phyloP scores from a whole-genome alignment of 768 basidiomycete genomes.

The Mycena pura region DNA sequence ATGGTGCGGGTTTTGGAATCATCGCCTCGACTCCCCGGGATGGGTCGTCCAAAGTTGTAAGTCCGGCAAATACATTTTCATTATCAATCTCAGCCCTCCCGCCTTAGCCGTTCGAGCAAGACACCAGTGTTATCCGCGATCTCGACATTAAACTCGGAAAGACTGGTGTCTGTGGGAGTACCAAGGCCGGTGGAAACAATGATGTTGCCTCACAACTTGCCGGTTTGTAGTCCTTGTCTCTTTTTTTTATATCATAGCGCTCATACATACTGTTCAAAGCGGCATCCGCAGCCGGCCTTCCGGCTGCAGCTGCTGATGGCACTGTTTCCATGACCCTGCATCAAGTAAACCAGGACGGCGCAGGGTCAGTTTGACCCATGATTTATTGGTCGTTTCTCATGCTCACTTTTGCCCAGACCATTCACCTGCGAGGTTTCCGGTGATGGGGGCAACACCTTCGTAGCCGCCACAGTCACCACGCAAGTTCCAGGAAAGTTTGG shows the following conservation, averaged over 20 bases:
- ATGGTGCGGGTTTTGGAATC: conserved; percentile 18
- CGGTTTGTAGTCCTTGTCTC: not conserved
- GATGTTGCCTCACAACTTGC: conserved; percentile 24
- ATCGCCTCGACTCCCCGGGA: conserved; percentile 20
- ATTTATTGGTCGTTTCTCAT: not conserved
- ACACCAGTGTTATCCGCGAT: conserved; percentile 25
- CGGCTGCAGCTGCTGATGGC: conserved; percentile 21
- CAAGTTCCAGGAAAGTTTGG: conserved; percentile 20
- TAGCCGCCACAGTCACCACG: conserved; percentile 17
- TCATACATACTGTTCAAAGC: not conserved
- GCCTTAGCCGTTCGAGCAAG: conserved; percentile 25
- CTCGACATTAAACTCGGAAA: conserved; percentile 16
- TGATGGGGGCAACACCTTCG: conserved; percentile 24
- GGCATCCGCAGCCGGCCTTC: conserved; percentile 22
- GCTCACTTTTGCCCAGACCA: not conserved
- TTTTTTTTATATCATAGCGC: not conserved
- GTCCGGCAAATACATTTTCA: no score
- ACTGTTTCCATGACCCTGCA: conserved; percentile 24
- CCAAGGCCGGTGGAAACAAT: conserved; percentile 23
- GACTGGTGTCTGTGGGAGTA: conserved; percentile 22
- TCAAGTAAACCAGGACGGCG: conserved; percentile 28
- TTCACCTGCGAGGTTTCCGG: conserved; percentile 25
- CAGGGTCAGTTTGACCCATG: conserved; percentile 11
- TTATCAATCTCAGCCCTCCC: no score
- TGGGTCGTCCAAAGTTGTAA: not conserved